Conservation (phyloP, 495 filamentous ascomycete species). For the Penicillium ochrochloron region DNA sequence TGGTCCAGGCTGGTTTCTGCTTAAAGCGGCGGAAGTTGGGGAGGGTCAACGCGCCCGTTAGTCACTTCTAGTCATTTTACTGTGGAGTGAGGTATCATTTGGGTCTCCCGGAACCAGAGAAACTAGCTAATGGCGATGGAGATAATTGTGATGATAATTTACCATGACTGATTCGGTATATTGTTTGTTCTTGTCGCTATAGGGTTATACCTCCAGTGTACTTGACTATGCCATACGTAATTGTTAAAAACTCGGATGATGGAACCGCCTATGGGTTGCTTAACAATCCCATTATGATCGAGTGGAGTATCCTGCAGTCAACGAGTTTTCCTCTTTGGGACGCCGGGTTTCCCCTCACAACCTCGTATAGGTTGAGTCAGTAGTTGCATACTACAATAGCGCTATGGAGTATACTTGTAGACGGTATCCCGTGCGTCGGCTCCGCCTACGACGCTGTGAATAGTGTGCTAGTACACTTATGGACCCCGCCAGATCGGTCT, state of each 20-base stretch:
- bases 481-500: not conserved
- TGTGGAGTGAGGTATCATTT: conserved; percentile 26
- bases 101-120: conserved; percentile 1
- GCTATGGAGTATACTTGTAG: too few species aligned
- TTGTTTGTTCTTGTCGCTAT: not conserved
- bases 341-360: not conserved
- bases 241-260: not conserved
- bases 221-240: not conserved
- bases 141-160: not conserved
- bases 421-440: not conserved
- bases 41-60: conserved; percentile 5
- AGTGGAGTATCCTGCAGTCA: not conserved
- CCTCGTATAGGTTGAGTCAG: not conserved
- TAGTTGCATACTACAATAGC: too few species aligned
- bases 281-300: not conserved
- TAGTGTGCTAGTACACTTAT: not conserved
- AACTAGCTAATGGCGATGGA: conserved; percentile 1
- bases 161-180: not conserved
- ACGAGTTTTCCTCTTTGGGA: not conserved
- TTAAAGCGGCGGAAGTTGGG: conserved; percentile 4
- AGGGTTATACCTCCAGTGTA: not conserved
- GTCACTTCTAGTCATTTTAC: not conserved
- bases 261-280: not conserved
- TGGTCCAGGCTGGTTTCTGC: not conserved
- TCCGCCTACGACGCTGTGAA: not conserved